Base-by-base conservation (phyloP, 495 filamentous ascomycete genomes). In the Schizothecium vesticola region DNA sequence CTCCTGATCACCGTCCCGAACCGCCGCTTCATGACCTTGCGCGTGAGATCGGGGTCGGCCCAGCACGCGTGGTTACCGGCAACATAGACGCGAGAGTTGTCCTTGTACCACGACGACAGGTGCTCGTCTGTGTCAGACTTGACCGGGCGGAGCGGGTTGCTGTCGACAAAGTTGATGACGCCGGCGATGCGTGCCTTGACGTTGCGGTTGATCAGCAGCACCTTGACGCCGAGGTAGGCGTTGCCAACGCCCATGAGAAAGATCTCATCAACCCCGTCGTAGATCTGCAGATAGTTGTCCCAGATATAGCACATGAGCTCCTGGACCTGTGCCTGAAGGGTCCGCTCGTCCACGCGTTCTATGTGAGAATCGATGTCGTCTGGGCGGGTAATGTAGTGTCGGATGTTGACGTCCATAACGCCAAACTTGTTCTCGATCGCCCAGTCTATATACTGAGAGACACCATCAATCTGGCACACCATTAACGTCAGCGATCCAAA, bases 241-340 rank as follows among this genome's bases (percentile, higher is more conserved):
- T 89, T 86, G 11, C 95, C 96, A 2, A 96, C 86, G 4, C 95
- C 94, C 61, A 99, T 79, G 56, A 98, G 83, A 76, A 94, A 89
- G 24, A 98, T 84, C 24, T 93, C 85, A 1, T 89, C 86, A 4
- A 69, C 75, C 0, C 83, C 75, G 8, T 92, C 86, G 68, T 87
- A 85, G 4, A 90, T 88, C 84, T 96, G 91, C 36, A 99, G 90
- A 71, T 97, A 97, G 73, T 99, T 99, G 71, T 98, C 94, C 96
- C 96, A 99, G 33, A 99, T 76, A 72, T 96, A 98, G 64, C 86
- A 87, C 21, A 92, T 89, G 9, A 98, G 79, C 69, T 95, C 91
- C 65, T 90, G 86, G 0, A 89, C 89, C 56, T 88, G 86, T 1
- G 83, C 80, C 64, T 87, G 78, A 9, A 83, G 59, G 1, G 74